A percentile compares a stretch with the other conserved stretches of the same genome.
Evolutionary conservation across 768 basidiomycete genomes (phyloP).

Genomic region (Butyriboletus loyo): DNA sequence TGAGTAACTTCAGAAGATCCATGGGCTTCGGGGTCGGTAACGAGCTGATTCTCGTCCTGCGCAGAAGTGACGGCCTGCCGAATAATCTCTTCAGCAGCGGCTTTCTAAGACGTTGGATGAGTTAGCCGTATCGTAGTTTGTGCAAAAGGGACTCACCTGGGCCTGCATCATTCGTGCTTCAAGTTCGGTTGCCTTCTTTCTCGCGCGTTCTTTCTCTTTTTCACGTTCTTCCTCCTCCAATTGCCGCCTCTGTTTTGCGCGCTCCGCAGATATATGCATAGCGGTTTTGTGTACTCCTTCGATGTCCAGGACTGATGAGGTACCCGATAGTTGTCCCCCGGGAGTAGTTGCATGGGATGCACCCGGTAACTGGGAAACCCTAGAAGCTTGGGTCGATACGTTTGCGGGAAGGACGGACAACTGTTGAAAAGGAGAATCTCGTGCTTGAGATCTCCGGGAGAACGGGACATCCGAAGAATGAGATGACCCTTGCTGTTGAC

Average conservation of each 20-base stretch:
- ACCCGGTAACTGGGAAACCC: slow-evolving; percentile 42
- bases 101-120: slow-evolving; percentile 26
- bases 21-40: slow-evolving; percentile 3
- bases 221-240: slow-evolving; percentile 83
- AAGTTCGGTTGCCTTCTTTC: slow-evolving; percentile 72
- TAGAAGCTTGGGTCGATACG: slow-evolving; percentile 1
- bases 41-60: slow-evolving; percentile 5
- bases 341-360: slow-evolving; percentile 41
- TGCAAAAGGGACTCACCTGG: slow-evolving; percentile 16
- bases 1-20: not conserved
- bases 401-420: slow-evolving; percentile 24
- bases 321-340: slow-evolving; percentile 28
- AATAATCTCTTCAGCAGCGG: slow-evolving; percentile 42
- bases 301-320: slow-evolving; percentile 40
- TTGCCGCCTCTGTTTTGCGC: slow-evolving; percentile 75
- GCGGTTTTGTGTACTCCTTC: slow-evolving; percentile 69
- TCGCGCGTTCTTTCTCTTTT: slow-evolving; percentile 75
- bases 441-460: slow-evolving; percentile 38
- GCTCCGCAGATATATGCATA: slow-evolving; percentile 84
- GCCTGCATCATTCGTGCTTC: slow-evolving; percentile 58
- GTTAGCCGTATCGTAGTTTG: slow-evolving; percentile 5
- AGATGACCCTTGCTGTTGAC: slow-evolving; percentile 19
- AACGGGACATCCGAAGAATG: slow-evolving; percentile 20
- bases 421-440: slow-evolving; percentile 41
- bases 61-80: slow-evolving; percentile 43